Evolutionary conservation across 2,329 filamentous ascomycete species (phyloP).

Genomic region (Trichophyton equinum): DNA sequence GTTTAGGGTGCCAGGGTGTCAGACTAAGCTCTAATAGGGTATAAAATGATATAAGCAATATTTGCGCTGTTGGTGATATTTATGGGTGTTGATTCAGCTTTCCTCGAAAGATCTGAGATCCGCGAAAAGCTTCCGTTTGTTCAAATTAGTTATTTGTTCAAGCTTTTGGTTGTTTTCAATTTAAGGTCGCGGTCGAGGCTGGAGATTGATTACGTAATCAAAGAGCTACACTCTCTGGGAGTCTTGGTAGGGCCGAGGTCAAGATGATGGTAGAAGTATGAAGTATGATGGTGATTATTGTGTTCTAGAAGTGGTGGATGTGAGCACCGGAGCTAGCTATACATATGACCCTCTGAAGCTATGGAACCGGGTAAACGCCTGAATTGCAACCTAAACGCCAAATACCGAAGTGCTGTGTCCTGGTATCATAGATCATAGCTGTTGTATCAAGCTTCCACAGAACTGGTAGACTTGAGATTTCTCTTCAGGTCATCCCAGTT

Average conservation of each 20-base stretch:
- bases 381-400: not conserved
- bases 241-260: not conserved
- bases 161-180: not conserved
- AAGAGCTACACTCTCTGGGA: not conserved
- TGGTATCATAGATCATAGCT: not conserved
- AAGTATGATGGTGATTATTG: not conserved
- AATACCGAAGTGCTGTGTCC: not conserved
- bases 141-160: not conserved
- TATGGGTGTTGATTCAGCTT: not conserved
- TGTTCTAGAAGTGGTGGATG: not conserved
- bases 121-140: not conserved
- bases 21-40: too few species aligned
- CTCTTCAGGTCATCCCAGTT: conserved; percentile 40
- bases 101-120: not conserved
- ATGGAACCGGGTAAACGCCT: not conserved
- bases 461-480: conserved; percentile 18
- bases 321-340: not conserved
- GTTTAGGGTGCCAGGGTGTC: not conserved
- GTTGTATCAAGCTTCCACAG: not conserved
- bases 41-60: not conserved
- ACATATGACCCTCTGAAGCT: not conserved
- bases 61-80: not conserved
- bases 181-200: not conserved
- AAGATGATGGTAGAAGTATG: not conserved
- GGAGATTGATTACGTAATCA: not conserved